phyloP scores from a whole-genome alignment of 2,329 filamentous ascomycete species.

The Sporothrix humicola region DNA sequence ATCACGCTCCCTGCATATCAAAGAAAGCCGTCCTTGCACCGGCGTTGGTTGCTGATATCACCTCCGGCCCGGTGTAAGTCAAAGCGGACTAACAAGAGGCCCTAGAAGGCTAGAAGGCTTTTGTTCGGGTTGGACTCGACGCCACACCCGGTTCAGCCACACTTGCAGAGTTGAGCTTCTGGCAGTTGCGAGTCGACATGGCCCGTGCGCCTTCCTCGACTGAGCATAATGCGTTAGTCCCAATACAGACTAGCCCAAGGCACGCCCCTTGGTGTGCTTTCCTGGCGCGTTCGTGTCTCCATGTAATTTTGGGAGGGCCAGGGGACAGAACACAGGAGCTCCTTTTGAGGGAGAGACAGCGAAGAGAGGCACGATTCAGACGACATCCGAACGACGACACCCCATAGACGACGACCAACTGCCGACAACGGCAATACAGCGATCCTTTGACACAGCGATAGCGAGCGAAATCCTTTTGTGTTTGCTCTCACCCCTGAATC shows the following conservation, averaged over 20 bases:
- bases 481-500: neutral
- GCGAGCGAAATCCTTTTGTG: neutral
- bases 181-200: neutral
- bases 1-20: neutral
- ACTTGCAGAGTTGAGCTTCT: neutral
- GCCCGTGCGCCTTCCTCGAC: conserved; percentile 23
- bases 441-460: neutral
- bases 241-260: conserved; percentile 26
- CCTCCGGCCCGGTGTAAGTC: conserved; percentile 7
- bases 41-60: conserved; percentile 19
- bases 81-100: neutral
- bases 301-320: conserved; percentile 28
- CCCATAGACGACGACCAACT: neutral
- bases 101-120: neutral
- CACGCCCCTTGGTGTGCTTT: conserved; percentile 32
- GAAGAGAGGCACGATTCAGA: conserved; percentile 6
- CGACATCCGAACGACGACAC: conserved; percentile 18
- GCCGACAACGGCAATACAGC: neutral
- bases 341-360: conserved; percentile 25
- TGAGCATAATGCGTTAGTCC: neutral
- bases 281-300: conserved; percentile 34
- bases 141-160: conserved; percentile 23
- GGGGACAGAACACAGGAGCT: neutral
- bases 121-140: neutral
- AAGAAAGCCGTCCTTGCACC: neutral